A percentile compares a stretch with the other conserved stretches of the same genome.
phyloP scores from a whole-genome alignment of 495 filamentous ascomycete genomes.

The Tuber indicum region DNA sequence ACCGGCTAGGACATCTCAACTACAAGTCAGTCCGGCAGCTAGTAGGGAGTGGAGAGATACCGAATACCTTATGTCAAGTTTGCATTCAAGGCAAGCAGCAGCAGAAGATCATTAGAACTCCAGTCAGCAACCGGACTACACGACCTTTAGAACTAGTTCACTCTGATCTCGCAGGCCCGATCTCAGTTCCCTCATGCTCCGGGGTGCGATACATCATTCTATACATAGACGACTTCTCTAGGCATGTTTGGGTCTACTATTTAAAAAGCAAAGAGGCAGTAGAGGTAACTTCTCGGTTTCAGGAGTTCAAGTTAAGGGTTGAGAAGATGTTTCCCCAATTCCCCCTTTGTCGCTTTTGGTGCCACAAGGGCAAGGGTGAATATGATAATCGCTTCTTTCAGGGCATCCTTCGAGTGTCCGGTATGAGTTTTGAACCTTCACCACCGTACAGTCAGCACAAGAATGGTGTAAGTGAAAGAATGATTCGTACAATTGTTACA shows the following conservation, averaged over 20 bases:
- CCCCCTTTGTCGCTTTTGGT: background rate
- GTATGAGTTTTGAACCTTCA: background rate
- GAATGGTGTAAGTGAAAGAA: conserved; percentile 2
- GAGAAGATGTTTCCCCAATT: background rate
- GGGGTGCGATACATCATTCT: background rate
- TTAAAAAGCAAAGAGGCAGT: background rate
- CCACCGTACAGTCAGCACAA: conserved; percentile 12
- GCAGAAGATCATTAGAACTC: too few species aligned
- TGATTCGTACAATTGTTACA: background rate
- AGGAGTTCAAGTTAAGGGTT: background rate
- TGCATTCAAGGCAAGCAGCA: too few species aligned
- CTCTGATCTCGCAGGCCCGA: too few species aligned
- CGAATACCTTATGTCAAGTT: too few species aligned
- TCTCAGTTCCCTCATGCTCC: too few species aligned
- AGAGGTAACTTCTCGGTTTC: background rate
- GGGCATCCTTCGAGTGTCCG: too few species aligned
- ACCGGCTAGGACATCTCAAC: too few species aligned
- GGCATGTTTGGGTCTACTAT: background rate
- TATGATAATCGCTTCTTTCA: background rate
- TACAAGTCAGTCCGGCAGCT: too few species aligned
- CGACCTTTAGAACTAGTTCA: too few species aligned
- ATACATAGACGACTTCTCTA: conserved; percentile 3
- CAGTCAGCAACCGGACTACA: too few species aligned
- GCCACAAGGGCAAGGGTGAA: conserved; percentile 5
- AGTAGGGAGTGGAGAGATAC: too few species aligned